A percentile compares a stretch with the other conserved stretches of the same genome.
phyloP scores from a whole-genome alignment of 2,329 filamentous ascomycete species.

The Moelleriella libera region DNA sequence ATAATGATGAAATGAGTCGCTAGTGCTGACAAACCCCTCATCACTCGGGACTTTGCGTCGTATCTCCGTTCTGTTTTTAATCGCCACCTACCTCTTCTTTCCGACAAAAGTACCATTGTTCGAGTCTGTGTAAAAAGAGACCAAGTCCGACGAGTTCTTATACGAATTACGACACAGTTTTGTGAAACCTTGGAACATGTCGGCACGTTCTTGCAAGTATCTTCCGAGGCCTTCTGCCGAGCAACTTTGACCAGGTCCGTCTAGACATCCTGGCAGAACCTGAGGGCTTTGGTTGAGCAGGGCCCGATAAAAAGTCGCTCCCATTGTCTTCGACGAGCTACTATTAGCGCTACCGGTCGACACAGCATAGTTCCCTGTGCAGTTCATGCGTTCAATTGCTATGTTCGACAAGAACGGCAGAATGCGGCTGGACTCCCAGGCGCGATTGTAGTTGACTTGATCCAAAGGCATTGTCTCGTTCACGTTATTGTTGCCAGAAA shows the following conservation, averaged over 20 bases:
- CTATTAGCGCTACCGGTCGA: background rate
- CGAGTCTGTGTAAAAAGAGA: too few species aligned
- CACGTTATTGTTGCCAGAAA: constrained; percentile 30
- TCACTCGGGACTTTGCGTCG: too few species aligned
- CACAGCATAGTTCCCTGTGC: constrained; percentile 12
- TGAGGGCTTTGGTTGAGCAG: constrained; percentile 29
- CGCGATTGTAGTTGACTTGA: constrained; percentile 46
- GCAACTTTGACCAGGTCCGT: constrained; percentile 29
- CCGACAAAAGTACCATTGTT: too few species aligned
- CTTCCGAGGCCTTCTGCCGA: constrained; percentile 21
- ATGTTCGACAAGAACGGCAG: constrained; percentile 54
- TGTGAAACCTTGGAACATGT: constrained; percentile 25
- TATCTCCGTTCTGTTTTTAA: too few species aligned
- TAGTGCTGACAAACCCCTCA: too few species aligned
- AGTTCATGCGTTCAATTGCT: constrained; percentile 51
- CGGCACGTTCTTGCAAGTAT: constrained; percentile 22
- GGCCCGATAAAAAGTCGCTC: constrained; percentile 23
- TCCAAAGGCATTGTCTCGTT: constrained; percentile 53
- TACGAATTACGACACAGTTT: constrained; percentile 6
- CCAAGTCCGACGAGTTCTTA: too few species aligned
- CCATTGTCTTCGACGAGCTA: background rate
- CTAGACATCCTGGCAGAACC: constrained; percentile 23
- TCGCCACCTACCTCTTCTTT: too few species aligned
- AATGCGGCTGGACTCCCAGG: constrained; percentile 48
- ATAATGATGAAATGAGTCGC: too few species aligned